A percentile compares a stretch with the other conserved stretches of the same genome.
These are phyloP conservation scores for Nepenthes alata DNA, from an alignment of 179 eudicot species.

Conservation along the genomic window DNA sequence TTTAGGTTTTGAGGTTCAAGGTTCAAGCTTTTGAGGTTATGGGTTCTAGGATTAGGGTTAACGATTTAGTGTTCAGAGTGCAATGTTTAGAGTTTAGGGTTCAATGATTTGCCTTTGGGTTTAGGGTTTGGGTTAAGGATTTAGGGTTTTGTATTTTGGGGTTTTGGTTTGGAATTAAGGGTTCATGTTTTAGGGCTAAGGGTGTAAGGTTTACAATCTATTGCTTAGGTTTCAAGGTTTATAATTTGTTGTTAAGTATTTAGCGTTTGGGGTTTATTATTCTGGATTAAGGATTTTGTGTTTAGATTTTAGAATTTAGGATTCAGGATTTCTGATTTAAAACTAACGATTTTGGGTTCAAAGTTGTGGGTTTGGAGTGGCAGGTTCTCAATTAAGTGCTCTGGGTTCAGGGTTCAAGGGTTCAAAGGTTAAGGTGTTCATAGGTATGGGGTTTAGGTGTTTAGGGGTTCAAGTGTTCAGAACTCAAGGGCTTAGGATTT, in stretches of 20 bases:
- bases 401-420: constrained; percentile 12
- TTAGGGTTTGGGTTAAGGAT: constrained; percentile 11
- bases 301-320: constrained; percentile 17
- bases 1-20: background rate
- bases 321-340: constrained; percentile 11
- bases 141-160: constrained; percentile 16
- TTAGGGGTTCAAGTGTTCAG: constrained; percentile 13
- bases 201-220: constrained; percentile 6
- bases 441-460: constrained; percentile 14
- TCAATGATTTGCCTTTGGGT: constrained; percentile 5
- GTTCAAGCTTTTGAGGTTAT: constrained; percentile 9
- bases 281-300: constrained; percentile 15
- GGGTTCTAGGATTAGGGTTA: constrained; percentile 8
- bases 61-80: constrained; percentile 11
- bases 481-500: constrained; percentile 18
- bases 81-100: constrained; percentile 7
- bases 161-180: constrained; percentile 11
- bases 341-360: constrained; percentile 6
- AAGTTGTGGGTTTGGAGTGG: constrained; percentile 7
- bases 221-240: constrained; percentile 16
- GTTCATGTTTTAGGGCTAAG: constrained; percentile 6
- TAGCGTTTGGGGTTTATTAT: too few relatives aligned
- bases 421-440: constrained; percentile 8
- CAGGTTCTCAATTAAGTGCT: constrained; percentile 9
- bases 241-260: constrained; percentile 20